Evolutionary conservation across 2,329 filamentous ascomycete species (phyloP).

Genomic region (Aureobasidium sp.): DNA sequence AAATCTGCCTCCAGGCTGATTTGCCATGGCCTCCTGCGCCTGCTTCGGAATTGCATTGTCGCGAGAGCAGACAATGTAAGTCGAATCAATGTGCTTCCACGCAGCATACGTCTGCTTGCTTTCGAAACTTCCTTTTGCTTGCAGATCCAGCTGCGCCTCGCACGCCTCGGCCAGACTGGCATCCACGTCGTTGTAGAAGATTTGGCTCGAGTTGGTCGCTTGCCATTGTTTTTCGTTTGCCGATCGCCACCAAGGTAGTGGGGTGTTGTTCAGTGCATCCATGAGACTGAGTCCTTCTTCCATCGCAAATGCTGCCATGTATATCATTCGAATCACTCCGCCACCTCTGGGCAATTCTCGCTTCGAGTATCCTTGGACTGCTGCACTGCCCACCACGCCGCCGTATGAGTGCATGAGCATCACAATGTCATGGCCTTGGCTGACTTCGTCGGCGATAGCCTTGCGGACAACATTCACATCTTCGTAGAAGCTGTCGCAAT

Average conservation of each 20-base stretch:
- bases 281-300: constrained; percentile 20
- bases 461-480: constrained; percentile 23
- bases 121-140: constrained; percentile 25
- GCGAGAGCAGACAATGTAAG: constrained; percentile 36
- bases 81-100: constrained; percentile 35
- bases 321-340: constrained; percentile 24
- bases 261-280: constrained; percentile 17
- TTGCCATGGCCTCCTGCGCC: constrained; percentile 34
- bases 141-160: constrained; percentile 23
- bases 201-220: constrained; percentile 15
- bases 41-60: constrained; percentile 33
- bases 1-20: constrained; percentile 18
- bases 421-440: constrained; percentile 23
- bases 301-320: constrained; percentile 23
- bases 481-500: constrained; percentile 16
- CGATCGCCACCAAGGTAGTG: constrained; percentile 11
- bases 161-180: constrained; percentile 20
- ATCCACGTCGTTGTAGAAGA: constrained; percentile 34
- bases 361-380: constrained; percentile 22
- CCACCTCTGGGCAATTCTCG: constrained; percentile 18
- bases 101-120: constrained; percentile 27
- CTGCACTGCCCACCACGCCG: constrained; percentile 24
- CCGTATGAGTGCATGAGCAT: constrained; percentile 29
- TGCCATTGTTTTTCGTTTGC: constrained; percentile 12
- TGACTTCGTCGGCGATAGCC: constrained; percentile 17